Conservation (phyloP, 2,329 filamentous ascomycete species). For the Aureobasidium zeae region DNA sequence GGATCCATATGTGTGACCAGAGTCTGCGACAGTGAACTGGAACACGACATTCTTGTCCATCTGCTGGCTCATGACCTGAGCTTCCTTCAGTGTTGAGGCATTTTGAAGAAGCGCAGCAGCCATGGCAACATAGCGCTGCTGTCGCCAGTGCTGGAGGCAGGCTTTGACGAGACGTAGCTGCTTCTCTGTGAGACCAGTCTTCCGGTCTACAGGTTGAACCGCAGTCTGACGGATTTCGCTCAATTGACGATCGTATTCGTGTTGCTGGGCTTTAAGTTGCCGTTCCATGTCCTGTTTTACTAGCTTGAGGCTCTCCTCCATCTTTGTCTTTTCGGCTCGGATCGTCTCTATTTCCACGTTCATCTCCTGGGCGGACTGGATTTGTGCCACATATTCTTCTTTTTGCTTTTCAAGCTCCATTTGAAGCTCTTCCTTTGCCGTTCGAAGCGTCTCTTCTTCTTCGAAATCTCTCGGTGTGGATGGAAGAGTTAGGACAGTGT, state of each 20-base stretch:
- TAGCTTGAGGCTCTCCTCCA: slow-evolving; percentile 70
- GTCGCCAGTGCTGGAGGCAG: slow-evolving; percentile 65
- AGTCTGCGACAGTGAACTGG: slow-evolving; percentile 85
- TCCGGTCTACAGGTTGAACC: slow-evolving; percentile 37
- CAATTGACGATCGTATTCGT: slow-evolving; percentile 74
- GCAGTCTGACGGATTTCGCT: slow-evolving; percentile 58
- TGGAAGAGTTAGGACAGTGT: slow-evolving; percentile 88
- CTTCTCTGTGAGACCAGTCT: slow-evolving; percentile 57
- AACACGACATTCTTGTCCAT: slow-evolving; percentile 89
- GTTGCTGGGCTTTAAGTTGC: slow-evolving; percentile 73
- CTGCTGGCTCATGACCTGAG: slow-evolving; percentile 94
- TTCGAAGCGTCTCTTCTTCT: slow-evolving; percentile 64
- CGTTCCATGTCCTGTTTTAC: slow-evolving; percentile 84
- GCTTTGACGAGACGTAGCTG: slow-evolving; percentile 63
- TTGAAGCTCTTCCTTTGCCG: slow-evolving; percentile 75
- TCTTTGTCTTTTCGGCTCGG: slow-evolving; percentile 68
- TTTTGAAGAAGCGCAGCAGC: slow-evolving; percentile 84
- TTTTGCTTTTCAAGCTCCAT: slow-evolving; percentile 73
- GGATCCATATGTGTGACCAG: slow-evolving; percentile 79
- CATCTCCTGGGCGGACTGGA: slow-evolving; percentile 64
- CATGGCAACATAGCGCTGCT: slow-evolving; percentile 84
- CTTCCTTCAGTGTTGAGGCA: slow-evolving; percentile 82
- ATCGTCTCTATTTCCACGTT: slow-evolving; percentile 76
- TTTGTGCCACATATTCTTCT: slow-evolving; percentile 68
- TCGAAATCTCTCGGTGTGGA: slow-evolving; percentile 77